These are phyloP conservation scores for Cyclocybe aegerita DNA, from an alignment of 768 basidiomycete genomes.

Conservation along the genomic window DNA sequence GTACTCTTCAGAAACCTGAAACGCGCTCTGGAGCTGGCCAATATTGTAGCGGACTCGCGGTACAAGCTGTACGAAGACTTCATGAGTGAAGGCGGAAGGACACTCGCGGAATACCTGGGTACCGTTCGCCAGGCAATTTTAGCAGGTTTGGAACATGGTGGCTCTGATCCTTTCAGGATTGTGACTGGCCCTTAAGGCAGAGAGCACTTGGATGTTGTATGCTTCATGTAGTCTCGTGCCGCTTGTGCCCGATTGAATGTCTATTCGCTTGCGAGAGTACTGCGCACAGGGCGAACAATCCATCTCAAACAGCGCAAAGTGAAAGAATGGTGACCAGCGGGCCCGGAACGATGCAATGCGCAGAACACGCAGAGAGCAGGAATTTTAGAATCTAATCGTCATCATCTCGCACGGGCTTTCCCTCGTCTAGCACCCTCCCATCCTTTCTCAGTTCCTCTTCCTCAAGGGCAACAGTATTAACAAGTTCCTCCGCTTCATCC, in stretches of 20 bases:
- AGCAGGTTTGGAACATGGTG: conserved; percentile 69
- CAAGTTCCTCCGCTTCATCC: conserved; percentile 36
- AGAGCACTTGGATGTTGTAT: background rate
- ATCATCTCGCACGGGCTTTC: background rate
- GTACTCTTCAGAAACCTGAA: conserved; percentile 62
- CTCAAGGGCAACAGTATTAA: conserved; percentile 44
- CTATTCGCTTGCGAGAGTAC: background rate
- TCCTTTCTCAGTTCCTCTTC: conserved; percentile 42
- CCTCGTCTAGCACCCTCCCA: conserved; percentile 34
- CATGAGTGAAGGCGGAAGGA: conserved; percentile 55
- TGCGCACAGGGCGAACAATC: no score
- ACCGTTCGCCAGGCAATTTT: conserved; percentile 73
- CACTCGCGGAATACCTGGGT: conserved; percentile 71
- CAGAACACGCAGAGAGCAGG: background rate
- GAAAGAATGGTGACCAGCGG: no score
- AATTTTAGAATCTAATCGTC: conserved; percentile 3
- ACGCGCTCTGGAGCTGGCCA: conserved; percentile 73
- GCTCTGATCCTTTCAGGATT: conserved; percentile 73
- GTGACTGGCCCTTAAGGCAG: conserved; percentile 14
- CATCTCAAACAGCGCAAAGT: no score
- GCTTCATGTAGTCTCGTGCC: background rate
- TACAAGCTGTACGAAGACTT: conserved; percentile 88
- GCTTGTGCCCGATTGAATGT: background rate
- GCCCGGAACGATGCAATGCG: no score
- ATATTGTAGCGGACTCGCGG: conserved; percentile 84